Conservation (phyloP, 345 rosid species). For the Bruguiera gymnorhiza region DNA sequence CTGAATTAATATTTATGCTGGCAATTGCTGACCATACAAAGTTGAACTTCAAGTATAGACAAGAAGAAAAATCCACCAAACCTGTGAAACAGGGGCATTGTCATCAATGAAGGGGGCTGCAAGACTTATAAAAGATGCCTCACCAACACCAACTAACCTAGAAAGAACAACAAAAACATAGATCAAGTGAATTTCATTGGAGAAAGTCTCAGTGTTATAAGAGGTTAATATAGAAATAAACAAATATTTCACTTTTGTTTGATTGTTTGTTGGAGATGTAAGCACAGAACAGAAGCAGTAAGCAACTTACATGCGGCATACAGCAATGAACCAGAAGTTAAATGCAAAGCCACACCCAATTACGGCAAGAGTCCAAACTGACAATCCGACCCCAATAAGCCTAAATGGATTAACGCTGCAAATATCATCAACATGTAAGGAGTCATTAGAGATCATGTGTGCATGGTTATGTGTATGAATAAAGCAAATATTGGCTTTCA, state of each 20-base stretch:
- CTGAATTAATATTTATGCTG: too few relatives aligned
- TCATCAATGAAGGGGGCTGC: slow-evolving; percentile 98
- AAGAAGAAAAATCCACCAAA: slow-evolving; percentile 17
- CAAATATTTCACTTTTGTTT: too few relatives aligned
- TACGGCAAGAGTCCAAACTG: slow-evolving; percentile 80
- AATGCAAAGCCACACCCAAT: slow-evolving; percentile 80
- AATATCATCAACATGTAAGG: slow-evolving; percentile 20
- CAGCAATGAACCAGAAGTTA: slow-evolving; percentile 77
- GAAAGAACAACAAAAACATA: slow-evolving; percentile 22
- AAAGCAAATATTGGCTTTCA: neutral
- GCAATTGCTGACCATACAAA: neutral
- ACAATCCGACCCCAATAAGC: slow-evolving; percentile 88
- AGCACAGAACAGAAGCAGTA: neutral
- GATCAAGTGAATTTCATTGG: neutral
- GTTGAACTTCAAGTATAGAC: neutral
- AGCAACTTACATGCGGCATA: slow-evolving; percentile 76
- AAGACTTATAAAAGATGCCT: slow-evolving; percentile 94
- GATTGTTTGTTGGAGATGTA: too few relatives aligned
- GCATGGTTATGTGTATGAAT: neutral
- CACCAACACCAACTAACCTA: slow-evolving; percentile 98
- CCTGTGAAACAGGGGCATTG: slow-evolving; percentile 83
- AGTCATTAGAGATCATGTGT: neutral
- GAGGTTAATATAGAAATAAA: too few relatives aligned
- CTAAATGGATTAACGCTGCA: slow-evolving; percentile 88
- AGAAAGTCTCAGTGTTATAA: neutral